Evolutionary conservation across 1,284 basidiomycete species (phyloP), one percentile per base, ranked within the genome.

Genomic region (Coriolopsis trogii): DNA sequence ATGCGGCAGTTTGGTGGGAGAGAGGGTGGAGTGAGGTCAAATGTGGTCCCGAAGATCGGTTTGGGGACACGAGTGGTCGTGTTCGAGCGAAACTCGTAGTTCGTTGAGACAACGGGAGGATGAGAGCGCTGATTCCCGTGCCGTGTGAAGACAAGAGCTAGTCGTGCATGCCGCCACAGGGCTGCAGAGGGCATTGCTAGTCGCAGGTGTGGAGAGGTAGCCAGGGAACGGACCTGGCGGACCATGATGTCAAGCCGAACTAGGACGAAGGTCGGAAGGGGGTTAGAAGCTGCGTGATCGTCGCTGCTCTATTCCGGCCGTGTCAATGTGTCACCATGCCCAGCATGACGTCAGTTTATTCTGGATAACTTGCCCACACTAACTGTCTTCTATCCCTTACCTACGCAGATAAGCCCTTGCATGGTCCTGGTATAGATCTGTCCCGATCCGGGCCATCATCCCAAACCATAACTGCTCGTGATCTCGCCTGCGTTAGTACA

Each of bases 241-340:
- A 42, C 25, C 13, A 24, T 33, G 42, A 31, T 34, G 42, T 34
- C 42, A 44, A 23, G 42, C 29, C 24, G 33, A 40, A 40, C 28
- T 38, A 34, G 38, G 7, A n/a, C 30, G 46, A 49, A 49, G 49
- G 18, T 6, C 37, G 38, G 7, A n/a, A 38, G 46, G 46, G 46
- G 49, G 18, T 6, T 31, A 41, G 50, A 46, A 49, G 36, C 38
- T 26, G 15, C 20, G 6, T 31, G 56, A 58, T 58, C 53, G 53
- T 58, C 56, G 56, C 38, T 45, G 42, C 49, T 28, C 40, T 41
- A 47, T 55, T 52, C 49, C 43, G 56, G 25, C 43, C 56, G 50
- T 55, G 52, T 49, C 38, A 44, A 41, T 20, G 30, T 47, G 53
- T 42, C 56, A 46, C 49, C 55, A 40, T 44, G 39, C 45, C 48